phyloP scores from a whole-genome alignment of 2,329 filamentous ascomycete species.

The Penicillium digitatum region DNA sequence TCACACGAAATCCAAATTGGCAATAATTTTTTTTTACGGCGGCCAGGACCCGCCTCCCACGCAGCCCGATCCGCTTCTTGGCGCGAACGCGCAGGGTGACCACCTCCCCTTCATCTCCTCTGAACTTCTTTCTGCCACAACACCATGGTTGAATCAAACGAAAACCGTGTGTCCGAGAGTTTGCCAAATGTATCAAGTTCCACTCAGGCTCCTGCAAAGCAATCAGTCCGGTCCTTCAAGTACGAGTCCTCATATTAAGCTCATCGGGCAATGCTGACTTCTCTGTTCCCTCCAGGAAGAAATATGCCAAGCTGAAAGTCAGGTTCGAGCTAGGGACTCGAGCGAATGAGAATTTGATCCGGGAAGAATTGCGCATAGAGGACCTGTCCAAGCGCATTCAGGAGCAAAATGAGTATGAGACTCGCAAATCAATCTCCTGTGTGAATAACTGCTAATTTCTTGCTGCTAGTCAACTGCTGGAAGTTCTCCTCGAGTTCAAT shows the following conservation, averaged over 20 bases:
- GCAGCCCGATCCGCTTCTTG: constrained; percentile 20
- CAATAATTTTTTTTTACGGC: constrained; percentile 28
- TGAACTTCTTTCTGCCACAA: constrained; percentile 1
- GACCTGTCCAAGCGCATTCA: constrained; percentile 78
- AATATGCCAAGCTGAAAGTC: constrained; percentile 82
- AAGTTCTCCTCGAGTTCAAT: constrained; percentile 87
- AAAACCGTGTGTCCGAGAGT: constrained; percentile 28
- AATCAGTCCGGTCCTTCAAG: constrained; percentile 66
- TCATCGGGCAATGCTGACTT: constrained; percentile 11
- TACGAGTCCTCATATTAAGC: constrained; percentile 21
- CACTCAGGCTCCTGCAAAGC: constrained; percentile 43
- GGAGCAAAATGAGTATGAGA: constrained; percentile 82
- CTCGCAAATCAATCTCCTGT: neutral
- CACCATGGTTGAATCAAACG: constrained; percentile 34
- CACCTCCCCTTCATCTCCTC: constrained; percentile 11
- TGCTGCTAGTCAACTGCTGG: constrained; percentile 71
- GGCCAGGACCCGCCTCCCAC: constrained; percentile 25
- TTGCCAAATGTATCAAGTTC: constrained; percentile 28
- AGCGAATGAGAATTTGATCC: constrained; percentile 61
- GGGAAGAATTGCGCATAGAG: constrained; percentile 74
- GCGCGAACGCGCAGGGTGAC: constrained; percentile 19
- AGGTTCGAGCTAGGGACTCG: constrained; percentile 78
- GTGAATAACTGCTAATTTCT: constrained; percentile 7
- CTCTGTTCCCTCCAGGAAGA: constrained; percentile 56
- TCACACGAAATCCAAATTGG: neutral